phyloP scores from a whole-genome alignment of 768 basidiomycete genomes.

The Suillus luteus region DNA sequence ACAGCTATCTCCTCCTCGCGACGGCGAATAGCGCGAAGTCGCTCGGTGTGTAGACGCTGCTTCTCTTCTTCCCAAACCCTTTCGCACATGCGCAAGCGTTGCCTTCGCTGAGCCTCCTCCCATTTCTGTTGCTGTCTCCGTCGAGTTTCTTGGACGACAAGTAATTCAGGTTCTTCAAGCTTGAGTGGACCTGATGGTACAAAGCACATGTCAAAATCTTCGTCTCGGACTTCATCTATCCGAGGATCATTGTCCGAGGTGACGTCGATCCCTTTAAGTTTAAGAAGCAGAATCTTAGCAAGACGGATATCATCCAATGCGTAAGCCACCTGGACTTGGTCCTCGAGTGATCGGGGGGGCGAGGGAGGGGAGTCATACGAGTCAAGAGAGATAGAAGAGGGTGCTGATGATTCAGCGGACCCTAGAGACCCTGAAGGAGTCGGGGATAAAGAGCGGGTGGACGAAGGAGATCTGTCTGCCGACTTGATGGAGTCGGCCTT shows the following conservation, averaged over 20 bases:
- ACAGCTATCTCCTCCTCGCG: slow-evolving; percentile 33
- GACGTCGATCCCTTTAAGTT: slow-evolving; percentile 62
- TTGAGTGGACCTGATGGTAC: slow-evolving; percentile 39
- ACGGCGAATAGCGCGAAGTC: slow-evolving; percentile 34
- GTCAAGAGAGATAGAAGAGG: slow-evolving; percentile 33
- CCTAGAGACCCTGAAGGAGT: slow-evolving; percentile 23
- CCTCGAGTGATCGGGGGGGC: slow-evolving; percentile 50
- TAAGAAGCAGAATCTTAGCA: slow-evolving; percentile 64
- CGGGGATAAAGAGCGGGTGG: slow-evolving; percentile 24
- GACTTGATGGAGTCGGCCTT: slow-evolving; percentile 5
- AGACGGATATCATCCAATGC: slow-evolving; percentile 67
- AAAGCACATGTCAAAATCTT: slow-evolving; percentile 44
- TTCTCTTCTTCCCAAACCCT: slow-evolving; percentile 51
- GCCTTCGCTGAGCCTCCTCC: slow-evolving; percentile 36
- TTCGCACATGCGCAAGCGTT: slow-evolving; percentile 48
- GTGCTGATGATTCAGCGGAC: slow-evolving; percentile 19
- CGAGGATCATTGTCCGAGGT: slow-evolving; percentile 60
- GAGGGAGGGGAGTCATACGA: slow-evolving; percentile 50
- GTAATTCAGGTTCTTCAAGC: slow-evolving; percentile 45
- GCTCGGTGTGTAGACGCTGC: slow-evolving; percentile 42
- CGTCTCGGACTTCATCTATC: slow-evolving; percentile 58
- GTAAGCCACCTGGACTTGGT: slow-evolving; percentile 69
- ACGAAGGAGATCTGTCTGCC: slow-evolving; percentile 1
- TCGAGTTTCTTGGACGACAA: slow-evolving; percentile 40
- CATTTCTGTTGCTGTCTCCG: slow-evolving; percentile 36